Conservation (phyloP, 129 eudicot species). For the Chrysanthemum seticuspe region DNA sequence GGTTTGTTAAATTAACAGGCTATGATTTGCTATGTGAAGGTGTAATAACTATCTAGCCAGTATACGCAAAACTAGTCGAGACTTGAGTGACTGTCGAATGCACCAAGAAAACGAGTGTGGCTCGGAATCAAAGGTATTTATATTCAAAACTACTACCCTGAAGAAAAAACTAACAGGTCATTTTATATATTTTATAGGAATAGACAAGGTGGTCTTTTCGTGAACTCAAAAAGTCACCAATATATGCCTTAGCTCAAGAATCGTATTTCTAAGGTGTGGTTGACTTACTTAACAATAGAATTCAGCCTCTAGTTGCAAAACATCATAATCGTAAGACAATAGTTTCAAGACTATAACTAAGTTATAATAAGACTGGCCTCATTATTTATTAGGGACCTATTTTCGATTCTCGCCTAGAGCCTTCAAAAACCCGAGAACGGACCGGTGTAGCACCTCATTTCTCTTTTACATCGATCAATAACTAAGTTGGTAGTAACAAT, state of each 20-base stretch:
- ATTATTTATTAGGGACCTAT: no score
- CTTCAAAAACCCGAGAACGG: neutral
- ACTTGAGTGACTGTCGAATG: no score
- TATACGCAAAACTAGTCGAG: neutral
- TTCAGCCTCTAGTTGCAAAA: neutral
- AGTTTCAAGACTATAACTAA: neutral
- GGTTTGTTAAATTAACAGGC: neutral
- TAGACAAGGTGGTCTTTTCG: neutral
- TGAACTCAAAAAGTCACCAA: constrained; percentile 3
- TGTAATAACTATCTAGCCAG: neutral
- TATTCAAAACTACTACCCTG: neutral
- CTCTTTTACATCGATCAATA: no score
- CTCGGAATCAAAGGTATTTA: neutral
- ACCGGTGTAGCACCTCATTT: no score
- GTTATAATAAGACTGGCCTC: neutral
- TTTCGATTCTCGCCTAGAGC: no score
- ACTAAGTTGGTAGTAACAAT: no score
- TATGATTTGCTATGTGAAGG: neutral
- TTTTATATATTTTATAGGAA: neutral
- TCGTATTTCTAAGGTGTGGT: neutral
- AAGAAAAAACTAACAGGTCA: neutral
- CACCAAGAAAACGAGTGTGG: no score
- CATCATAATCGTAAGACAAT: neutral
- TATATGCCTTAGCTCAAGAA: neutral
- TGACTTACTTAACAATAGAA: neutral